Percentiles rank a stretch among this genome's conserved stretches.
phyloP scores from a whole-genome alignment of 2,329 filamentous ascomycete species.

The Penicillium digitatum region DNA sequence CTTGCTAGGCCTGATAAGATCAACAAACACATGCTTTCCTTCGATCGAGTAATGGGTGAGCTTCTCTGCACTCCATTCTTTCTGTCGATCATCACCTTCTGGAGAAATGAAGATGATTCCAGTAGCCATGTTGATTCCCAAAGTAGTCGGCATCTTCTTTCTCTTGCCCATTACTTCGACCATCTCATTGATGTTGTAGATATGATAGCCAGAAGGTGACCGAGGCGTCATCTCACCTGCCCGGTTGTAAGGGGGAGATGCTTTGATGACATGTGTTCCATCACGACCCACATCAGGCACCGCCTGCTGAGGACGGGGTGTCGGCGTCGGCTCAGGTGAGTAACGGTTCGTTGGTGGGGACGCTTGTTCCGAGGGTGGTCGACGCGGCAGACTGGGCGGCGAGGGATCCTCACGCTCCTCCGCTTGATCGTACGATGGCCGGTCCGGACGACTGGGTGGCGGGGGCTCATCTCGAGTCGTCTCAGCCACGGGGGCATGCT shows the following conservation, averaged over 20 bases:
- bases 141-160: slow-evolving; percentile 96
- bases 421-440: slow-evolving; percentile 59
- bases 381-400: slow-evolving; percentile 55
- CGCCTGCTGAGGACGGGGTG: slow-evolving; percentile 20
- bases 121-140: slow-evolving; percentile 87
- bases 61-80: slow-evolving; percentile 92
- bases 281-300: slow-evolving; percentile 28
- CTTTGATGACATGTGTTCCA: slow-evolving; percentile 46
- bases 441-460: slow-evolving; percentile 33
- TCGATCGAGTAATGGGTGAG: slow-evolving; percentile 98
- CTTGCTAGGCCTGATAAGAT: slow-evolving; percentile 86
- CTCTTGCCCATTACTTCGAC: slow-evolving; percentile 93
- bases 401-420: slow-evolving; percentile 51
- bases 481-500: slow-evolving; percentile 32
- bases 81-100: slow-evolving; percentile 75
- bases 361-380: slow-evolving; percentile 56
- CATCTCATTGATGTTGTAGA: slow-evolving; percentile 98
- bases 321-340: slow-evolving; percentile 50
- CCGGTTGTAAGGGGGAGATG: slow-evolving; percentile 56
- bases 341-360: slow-evolving; percentile 57
- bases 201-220: slow-evolving; percentile 77
- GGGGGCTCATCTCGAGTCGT: slow-evolving; percentile 32
- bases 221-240: slow-evolving; percentile 48
- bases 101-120: slow-evolving; percentile 88
- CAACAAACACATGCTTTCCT: slow-evolving; percentile 95